Base-by-base conservation (phyloP, 2,329 filamentous ascomycete genomes). In the Calonectria pteridis region DNA sequence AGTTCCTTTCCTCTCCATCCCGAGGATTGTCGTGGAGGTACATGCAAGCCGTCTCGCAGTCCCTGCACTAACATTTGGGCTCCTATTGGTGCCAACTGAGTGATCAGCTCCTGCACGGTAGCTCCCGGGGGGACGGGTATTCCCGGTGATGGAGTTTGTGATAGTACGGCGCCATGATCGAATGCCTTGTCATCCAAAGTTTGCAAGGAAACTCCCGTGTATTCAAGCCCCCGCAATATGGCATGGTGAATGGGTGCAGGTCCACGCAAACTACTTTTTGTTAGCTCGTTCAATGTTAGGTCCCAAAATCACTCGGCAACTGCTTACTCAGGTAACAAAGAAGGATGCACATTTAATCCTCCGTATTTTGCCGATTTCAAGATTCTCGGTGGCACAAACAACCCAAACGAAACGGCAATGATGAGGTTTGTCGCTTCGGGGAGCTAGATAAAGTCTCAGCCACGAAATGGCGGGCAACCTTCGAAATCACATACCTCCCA, bases 331-430 rank as follows among this genome's bases (percentile, higher is more conserved):
- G 96, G 96, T 18, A 99, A 89, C 33, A 98, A 85, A 0, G 96
- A 98, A 1, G 97, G 97, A 81, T 99, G 97, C 2, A 99, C 89
- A 84, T 99, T 99, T 4, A 99, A 86, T 0, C 97, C 97, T 53
- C 96, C 96, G 84, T 97, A 98, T 78, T 90, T 91, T 29, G 94
- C 91, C 1, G 86, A 86, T 28, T 86, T 86, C 28, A 99, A 87
- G 20, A 98, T 91, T 6, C 95, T 89, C 0, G 90, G 89, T 0
- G 97, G 97, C 1, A 99, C 93, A 74, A 98, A 93, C 10, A 98
- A 89, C 4, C 97, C 97, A 84, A 98, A 99, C 0, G 97, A 98
- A 6, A 98, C 97, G 62, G 96, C 96, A 58, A 98, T 88, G 77
- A 99, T 90, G 72, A 99, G 87, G 83, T 98, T 95, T 77, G 92